phyloP scores from a whole-genome alignment of 371 early-diverging fungal genomes.

The Syncephalis fuscata region DNA sequence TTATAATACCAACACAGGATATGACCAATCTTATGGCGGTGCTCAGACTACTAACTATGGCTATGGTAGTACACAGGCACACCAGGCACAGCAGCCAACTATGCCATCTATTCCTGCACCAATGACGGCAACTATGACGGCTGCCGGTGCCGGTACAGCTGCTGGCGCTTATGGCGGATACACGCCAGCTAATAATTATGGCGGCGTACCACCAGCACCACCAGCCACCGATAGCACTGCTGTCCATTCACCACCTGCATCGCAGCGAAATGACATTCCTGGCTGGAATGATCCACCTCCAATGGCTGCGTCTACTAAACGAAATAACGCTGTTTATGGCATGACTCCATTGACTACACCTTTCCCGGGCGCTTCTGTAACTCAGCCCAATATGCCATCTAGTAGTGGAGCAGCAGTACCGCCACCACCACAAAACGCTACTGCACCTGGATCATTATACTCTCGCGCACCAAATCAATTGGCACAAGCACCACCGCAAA shows the following conservation, averaged over 20 bases:
- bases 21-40: slow-evolving; percentile 1
- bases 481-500: slow-evolving; percentile 3
- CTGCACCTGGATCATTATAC: slow-evolving; percentile 13
- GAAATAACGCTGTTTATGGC: slow-evolving; percentile 6
- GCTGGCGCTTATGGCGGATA: slow-evolving; percentile 8
- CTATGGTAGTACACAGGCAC: background rate
- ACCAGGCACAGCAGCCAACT: slow-evolving; percentile 1
- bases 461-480: slow-evolving; percentile 3
- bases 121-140: slow-evolving; percentile 5
- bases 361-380: slow-evolving; percentile 14
- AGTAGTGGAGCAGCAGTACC: slow-evolving; percentile 10
- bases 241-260: slow-evolving; percentile 12
- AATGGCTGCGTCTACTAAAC: slow-evolving; percentile 10
- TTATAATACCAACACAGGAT: slow-evolving; percentile 4
- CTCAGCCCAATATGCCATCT: background rate
- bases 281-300: slow-evolving; percentile 41
- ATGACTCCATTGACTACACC: slow-evolving; percentile 16
- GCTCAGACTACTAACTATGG: background rate
- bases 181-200: slow-evolving; percentile 7
- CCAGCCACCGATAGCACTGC: slow-evolving; percentile 11
- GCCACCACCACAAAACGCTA: slow-evolving; percentile 8
- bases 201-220: slow-evolving; percentile 6
- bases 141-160: slow-evolving; percentile 11
- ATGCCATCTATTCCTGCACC: slow-evolving; percentile 1
- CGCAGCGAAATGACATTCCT: slow-evolving; percentile 18